These are phyloP conservation scores for Kazachstania viticola DNA, from an alignment of 805 yeast species.

Conservation along the genomic window DNA sequence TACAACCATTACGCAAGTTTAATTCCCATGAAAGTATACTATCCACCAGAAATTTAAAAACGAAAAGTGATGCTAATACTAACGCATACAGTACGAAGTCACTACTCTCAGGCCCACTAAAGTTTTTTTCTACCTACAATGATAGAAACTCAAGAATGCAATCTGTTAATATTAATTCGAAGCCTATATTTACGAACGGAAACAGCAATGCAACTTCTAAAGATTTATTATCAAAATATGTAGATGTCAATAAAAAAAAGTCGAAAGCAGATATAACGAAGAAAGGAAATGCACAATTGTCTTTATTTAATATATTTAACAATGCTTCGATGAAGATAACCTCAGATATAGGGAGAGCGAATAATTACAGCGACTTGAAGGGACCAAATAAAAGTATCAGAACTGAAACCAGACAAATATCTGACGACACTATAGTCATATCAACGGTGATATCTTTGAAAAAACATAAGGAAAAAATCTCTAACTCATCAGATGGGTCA, in stretches of 20 bases:
- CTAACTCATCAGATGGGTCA: too few relatives aligned
- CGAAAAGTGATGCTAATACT: too few relatives aligned
- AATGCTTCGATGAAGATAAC: slow-evolving; percentile 3
- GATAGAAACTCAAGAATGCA: neutral
- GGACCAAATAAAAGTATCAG: neutral
- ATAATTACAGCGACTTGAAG: neutral
- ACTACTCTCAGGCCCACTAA: slow-evolving; percentile 3
- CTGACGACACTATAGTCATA: slow-evolving; percentile 2
- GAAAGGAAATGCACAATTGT: slow-evolving; percentile 1
- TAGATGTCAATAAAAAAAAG: neutral
- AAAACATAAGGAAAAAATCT: neutral
- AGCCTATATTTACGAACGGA: slow-evolving; percentile 2
- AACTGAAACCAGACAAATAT: slow-evolving; percentile 1
- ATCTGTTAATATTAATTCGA: slow-evolving; percentile 1
- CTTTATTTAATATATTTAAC: slow-evolving; percentile 10
- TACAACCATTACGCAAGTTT: slow-evolving; percentile 19
- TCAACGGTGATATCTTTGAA: slow-evolving; percentile 3
- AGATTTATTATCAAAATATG: slow-evolving; percentile 6
- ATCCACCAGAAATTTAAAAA: slow-evolving; percentile 10
- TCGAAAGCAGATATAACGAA: neutral
- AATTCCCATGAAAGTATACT: slow-evolving; percentile 27
- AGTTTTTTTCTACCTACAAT: slow-evolving; percentile 2
- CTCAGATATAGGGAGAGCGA: slow-evolving; percentile 2
- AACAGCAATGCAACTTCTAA: slow-evolving; percentile 4
- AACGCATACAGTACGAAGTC: too few relatives aligned